Percentiles rank a stretch among this genome's conserved stretches.
phyloP scores from a whole-genome alignment of 2,329 filamentous ascomycete species.

The Hypoxylon sp. region DNA sequence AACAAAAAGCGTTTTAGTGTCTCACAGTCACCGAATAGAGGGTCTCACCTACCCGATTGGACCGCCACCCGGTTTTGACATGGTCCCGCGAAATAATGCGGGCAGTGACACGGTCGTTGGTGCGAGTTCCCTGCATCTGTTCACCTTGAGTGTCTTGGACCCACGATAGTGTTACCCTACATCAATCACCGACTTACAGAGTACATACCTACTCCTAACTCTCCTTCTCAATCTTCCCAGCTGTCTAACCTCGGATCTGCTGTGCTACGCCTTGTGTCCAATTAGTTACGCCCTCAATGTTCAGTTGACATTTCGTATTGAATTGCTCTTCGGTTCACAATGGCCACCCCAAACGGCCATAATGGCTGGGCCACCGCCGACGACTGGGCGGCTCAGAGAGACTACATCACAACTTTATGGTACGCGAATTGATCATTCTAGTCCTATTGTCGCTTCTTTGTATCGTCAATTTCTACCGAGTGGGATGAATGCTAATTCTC shows the following conservation, averaged over 20 bases:
- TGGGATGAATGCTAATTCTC: conserved; percentile 16
- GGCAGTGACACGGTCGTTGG: conserved; percentile 16
- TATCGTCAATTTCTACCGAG: background rate
- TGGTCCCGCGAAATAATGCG: conserved; percentile 15
- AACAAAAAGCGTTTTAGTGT: conserved; percentile 12
- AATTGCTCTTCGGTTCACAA: conserved; percentile 32
- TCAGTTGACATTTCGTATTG: conserved; percentile 2
- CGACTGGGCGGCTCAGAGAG: conserved; percentile 49
- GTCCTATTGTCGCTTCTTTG: background rate
- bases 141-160: conserved; percentile 7
- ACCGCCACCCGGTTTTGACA: conserved; percentile 4
- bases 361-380: conserved; percentile 51
- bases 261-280: conserved; percentile 22
- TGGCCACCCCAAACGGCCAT: conserved; percentile 44
- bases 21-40: conserved; percentile 15
- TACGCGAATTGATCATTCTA: conserved; percentile 13
- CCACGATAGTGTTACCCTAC: conserved; percentile 26
- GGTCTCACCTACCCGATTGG: conserved; percentile 35
- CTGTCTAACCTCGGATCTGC: conserved; percentile 15
- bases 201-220: background rate
- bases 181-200: conserved; percentile 4
- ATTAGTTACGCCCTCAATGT: conserved; percentile 2
- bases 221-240: background rate
- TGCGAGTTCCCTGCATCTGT: conserved; percentile 11
- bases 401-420: conserved; percentile 49